Conservation (phyloP, 495 filamentous ascomycete species). For the Aspergillus bertholletiae region DNA sequence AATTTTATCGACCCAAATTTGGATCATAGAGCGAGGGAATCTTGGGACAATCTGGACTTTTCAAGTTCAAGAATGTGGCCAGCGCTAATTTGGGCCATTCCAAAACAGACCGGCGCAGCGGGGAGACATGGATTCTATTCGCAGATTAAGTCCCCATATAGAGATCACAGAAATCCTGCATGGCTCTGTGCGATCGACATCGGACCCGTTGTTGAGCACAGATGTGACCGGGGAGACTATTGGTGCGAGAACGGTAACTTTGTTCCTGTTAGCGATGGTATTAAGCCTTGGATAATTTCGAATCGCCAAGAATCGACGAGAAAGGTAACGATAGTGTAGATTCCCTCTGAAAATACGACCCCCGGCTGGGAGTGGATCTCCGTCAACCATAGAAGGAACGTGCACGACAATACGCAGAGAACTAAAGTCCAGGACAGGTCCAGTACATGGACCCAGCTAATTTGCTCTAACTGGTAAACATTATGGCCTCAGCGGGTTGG, state of each 20-base stretch:
- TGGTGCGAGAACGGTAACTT: slow-evolving; percentile 21
- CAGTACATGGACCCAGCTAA: slow-evolving; percentile 1
- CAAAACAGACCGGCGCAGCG: slow-evolving; percentile 10
- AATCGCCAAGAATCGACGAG: neutral
- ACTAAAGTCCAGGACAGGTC: slow-evolving; percentile 3
- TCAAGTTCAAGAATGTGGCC: slow-evolving; percentile 17
- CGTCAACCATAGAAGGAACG: neutral
- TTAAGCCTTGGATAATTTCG: slow-evolving; percentile 11
- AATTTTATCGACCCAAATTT: slow-evolving; percentile 4
- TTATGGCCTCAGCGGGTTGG: slow-evolving; percentile 4
- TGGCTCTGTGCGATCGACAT: slow-evolving; percentile 28
- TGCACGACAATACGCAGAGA: neutral
- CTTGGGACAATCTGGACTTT: slow-evolving; percentile 25
- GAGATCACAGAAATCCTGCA: slow-evolving; percentile 23
- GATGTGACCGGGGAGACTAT: slow-evolving; percentile 23
- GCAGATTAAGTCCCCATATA: slow-evolving; percentile 20
- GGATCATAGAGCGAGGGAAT: neutral
- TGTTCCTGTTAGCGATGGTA: slow-evolving; percentile 10
- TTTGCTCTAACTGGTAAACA: slow-evolving; percentile 5
- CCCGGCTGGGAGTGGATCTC: neutral
- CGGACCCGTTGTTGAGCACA: slow-evolving; percentile 20
- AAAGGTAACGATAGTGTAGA: neutral
- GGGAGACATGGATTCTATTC: slow-evolving; percentile 16
- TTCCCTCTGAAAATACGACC: neutral
- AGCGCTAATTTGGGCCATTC: slow-evolving; percentile 18